Evolutionary conservation across 2,329 filamentous ascomycete genomes (phyloP).

Genomic region (Botryotinia calthae): DNA sequence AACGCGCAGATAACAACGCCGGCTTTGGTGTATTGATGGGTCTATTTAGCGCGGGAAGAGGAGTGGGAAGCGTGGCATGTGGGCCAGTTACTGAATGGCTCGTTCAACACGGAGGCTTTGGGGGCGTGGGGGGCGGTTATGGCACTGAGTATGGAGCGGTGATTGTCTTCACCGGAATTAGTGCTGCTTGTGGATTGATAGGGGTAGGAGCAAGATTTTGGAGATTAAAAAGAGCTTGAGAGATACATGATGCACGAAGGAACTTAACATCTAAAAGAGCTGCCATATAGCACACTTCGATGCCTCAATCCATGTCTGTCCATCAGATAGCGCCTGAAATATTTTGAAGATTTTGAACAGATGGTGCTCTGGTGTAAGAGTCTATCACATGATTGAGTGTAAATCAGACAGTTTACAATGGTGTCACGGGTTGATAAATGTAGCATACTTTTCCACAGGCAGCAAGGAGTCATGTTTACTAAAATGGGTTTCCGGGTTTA

Average conservation of each 20-base stretch:
- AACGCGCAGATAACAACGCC: constrained; percentile 19
- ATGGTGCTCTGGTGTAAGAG: not conserved
- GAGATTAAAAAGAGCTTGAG: not conserved
- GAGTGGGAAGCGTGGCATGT: constrained; percentile 58
- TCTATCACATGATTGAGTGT: not conserved
- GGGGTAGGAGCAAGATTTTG: constrained; percentile 18
- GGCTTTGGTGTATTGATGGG: constrained; percentile 39
- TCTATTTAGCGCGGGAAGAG: constrained; percentile 57
- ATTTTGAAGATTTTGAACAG: not conserved
- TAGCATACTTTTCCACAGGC: not conserved
- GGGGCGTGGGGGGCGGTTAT: constrained; percentile 43
- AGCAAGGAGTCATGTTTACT: not conserved
- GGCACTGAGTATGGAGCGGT: constrained; percentile 51
- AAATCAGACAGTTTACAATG: not conserved
- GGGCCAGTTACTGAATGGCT: constrained; percentile 56
- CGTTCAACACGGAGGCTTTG: constrained; percentile 46
- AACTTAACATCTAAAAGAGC: not conserved
- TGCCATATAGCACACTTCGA: not conserved
- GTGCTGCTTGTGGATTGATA: constrained; percentile 45
- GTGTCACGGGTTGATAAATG: not conserved
- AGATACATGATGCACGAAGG: not conserved
- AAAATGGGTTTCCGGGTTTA: not conserved
- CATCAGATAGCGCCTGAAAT: not conserved
- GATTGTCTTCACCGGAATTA: constrained; percentile 55
- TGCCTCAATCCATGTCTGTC: not conserved